phyloP scores from a whole-genome alignment of 257 asterid genomes.

The Plantago ovata region DNA sequence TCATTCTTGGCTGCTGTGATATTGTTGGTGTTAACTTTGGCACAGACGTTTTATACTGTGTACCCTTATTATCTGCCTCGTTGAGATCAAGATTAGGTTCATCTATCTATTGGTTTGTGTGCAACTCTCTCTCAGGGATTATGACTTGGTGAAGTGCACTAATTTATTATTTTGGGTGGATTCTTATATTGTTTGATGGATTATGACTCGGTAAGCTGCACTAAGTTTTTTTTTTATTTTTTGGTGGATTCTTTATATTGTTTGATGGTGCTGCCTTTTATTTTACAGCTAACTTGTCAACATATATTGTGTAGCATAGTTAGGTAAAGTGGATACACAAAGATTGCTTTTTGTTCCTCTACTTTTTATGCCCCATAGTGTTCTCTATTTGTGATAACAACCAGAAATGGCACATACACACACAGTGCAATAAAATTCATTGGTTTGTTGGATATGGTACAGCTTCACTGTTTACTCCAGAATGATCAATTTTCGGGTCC shows the following conservation, averaged over 20 bases:
- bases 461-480: too few relatives aligned
- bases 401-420: not conserved
- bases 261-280: not conserved
- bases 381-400: not conserved
- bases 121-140: not conserved
- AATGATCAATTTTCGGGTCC: too few relatives aligned
- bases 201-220: too few relatives aligned
- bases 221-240: too few relatives aligned
- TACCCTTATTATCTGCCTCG: conserved; percentile 56
- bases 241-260: too few relatives aligned
- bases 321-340: not conserved
- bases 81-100: conserved; percentile 9
- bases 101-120: not conserved
- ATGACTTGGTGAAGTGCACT: not conserved
- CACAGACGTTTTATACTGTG: conserved; percentile 71
- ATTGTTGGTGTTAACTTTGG: conserved; percentile 50
- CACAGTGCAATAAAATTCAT: not conserved
- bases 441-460: too few relatives aligned
- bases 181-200: too few relatives aligned
- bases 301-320: not conserved
- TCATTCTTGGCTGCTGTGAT: conserved; percentile 73
- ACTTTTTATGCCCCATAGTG: not conserved
- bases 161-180: not conserved
- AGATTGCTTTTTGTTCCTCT: not conserved
- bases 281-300: not conserved